These are phyloP conservation scores for Nitzschia putrida DNA, from an alignment of 108 stramenopile genomes.

Conservation along the genomic window DNA sequence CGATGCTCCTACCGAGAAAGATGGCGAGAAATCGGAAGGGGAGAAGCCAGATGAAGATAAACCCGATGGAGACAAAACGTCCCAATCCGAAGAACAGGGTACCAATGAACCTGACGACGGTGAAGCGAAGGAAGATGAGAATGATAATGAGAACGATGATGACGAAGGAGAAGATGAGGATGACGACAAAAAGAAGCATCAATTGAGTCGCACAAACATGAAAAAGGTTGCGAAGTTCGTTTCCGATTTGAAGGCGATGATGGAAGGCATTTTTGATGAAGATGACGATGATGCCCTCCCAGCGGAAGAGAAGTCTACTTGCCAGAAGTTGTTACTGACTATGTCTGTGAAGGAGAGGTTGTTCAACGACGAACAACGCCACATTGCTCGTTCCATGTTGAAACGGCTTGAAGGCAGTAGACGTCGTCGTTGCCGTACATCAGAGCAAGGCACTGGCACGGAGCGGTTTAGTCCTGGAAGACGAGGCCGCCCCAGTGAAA, in stretches of 20 bases:
- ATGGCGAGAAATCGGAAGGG: conserved; percentile 10
- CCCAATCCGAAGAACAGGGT: conserved; percentile 21
- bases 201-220: conserved; percentile 56
- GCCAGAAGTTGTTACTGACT: conserved; percentile 77
- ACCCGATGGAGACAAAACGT: conserved; percentile 10
- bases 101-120: conserved; percentile 8
- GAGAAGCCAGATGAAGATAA: not conserved
- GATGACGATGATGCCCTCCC: conserved; percentile 66
- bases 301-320: conserved; percentile 61
- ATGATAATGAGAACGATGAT: conserved; percentile 22
- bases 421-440: conserved; percentile 71
- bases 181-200: conserved; percentile 19
- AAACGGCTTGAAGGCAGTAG: conserved; percentile 80
- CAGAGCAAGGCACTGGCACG: conserved; percentile 32
- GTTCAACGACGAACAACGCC: conserved; percentile 77
- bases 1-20: conserved; percentile 15
- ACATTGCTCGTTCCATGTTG: conserved; percentile 58
- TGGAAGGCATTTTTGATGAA: conserved; percentile 84
- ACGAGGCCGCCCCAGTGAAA: conserved; percentile 26
- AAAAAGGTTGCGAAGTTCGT: conserved; percentile 83
- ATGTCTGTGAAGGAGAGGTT: conserved; percentile 79
- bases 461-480: conserved; percentile 15
- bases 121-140: conserved; percentile 14
- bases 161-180: conserved; percentile 28
- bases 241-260: conserved; percentile 80